Conservation (phyloP, 1,284 basidiomycete species). For the Marasmius fiardii region DNA sequence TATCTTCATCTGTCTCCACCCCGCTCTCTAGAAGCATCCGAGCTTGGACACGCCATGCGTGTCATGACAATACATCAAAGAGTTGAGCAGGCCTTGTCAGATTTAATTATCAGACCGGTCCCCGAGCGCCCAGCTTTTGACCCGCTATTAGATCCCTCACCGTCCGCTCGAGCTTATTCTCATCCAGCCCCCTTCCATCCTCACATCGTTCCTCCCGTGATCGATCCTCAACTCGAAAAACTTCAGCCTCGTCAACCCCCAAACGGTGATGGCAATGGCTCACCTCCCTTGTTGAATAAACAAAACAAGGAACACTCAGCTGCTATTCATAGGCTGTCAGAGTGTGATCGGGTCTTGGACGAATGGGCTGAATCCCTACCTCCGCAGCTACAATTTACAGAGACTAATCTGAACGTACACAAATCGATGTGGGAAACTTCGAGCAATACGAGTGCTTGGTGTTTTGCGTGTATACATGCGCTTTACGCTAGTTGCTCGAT, state of each 20-base stretch:
- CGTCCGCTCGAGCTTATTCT: neutral
- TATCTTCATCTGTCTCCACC: constrained; percentile 55
- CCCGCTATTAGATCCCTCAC: neutral
- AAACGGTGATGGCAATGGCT: no score
- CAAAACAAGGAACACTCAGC: neutral
- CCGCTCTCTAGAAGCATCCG: no score
- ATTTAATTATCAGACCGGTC: neutral
- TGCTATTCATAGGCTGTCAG: neutral
- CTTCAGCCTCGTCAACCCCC: neutral
- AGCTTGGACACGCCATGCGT: constrained; percentile 63
- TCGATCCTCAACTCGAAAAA: neutral
- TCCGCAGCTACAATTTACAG: constrained; percentile 63
- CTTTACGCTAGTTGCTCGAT: constrained; percentile 63
- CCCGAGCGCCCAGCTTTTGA: neutral
- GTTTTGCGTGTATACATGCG: constrained; percentile 69
- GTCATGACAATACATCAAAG: constrained; percentile 36
- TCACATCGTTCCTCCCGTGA: neutral
- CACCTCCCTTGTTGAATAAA: neutral
- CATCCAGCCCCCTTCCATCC: neutral
- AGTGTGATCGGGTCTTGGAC: constrained; percentile 29
- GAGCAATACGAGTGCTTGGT: constrained; percentile 75
- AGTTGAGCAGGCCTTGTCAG: neutral
- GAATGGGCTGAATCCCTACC: constrained; percentile 64
- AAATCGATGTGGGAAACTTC: constrained; percentile 72
- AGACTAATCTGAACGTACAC: constrained; percentile 65